Percentiles rank a stretch among this genome's conserved stretches.
Evolutionary conservation across 129 eudicot species (phyloP).

Genomic region (Deinandra increscens): DNA sequence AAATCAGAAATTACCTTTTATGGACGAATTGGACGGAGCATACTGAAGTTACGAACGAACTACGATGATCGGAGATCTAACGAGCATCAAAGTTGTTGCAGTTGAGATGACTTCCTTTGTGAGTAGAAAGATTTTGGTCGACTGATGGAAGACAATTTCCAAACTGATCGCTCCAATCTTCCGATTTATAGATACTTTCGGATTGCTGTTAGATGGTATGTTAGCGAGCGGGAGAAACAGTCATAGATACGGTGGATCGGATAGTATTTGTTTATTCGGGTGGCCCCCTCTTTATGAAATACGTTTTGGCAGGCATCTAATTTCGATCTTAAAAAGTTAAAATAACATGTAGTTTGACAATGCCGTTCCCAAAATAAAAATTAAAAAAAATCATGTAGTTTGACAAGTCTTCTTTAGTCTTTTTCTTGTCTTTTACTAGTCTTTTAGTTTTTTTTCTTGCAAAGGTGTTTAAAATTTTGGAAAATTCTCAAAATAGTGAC

Average conservation of each 20-base stretch:
- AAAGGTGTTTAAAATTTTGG: no score
- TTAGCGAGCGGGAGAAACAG: slow-evolving; percentile 24
- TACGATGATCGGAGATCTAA: slow-evolving; percentile 11
- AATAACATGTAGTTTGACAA: no score
- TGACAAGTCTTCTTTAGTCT: no score
- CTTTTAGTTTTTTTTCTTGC: no score
- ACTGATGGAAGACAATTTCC: neutral
- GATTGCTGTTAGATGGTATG: neutral
- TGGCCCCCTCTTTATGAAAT: no score
- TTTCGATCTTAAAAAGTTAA: no score
- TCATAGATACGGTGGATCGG: slow-evolving; percentile 16
- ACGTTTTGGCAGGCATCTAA: no score
- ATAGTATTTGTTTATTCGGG: neutral
- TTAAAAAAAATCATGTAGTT: no score
- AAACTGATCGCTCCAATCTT: neutral
- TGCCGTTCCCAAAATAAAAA: no score
- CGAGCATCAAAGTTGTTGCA: neutral
- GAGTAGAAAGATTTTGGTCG: neutral
- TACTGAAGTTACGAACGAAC: slow-evolving; percentile 12
- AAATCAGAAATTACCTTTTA: slow-evolving; percentile 18
- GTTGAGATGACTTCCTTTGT: slow-evolving; percentile 1
- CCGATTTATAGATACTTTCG: slow-evolving; percentile 2
- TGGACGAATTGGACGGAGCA: slow-evolving; percentile 3
- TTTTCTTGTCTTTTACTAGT: no score
- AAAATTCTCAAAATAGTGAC: no score